Evolutionary conservation across 2,329 filamentous ascomycete species (phyloP).

Genomic region (Dryadomyces quercivorus): DNA sequence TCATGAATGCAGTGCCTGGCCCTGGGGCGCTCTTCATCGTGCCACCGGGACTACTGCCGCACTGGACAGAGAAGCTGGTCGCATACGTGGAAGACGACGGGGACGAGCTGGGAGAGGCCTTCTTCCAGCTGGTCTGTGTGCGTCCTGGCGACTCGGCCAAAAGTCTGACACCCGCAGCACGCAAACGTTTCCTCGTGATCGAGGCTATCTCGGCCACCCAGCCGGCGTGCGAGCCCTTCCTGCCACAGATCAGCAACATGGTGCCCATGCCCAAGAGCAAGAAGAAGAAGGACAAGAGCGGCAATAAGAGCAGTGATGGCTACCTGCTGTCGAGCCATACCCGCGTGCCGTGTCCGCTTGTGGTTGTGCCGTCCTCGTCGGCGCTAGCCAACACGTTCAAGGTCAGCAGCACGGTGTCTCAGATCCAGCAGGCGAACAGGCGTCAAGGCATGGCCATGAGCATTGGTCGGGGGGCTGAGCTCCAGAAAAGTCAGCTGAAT

Average conservation of each 20-base stretch:
- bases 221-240: neutral
- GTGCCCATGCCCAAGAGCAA: neutral
- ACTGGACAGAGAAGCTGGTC: neutral
- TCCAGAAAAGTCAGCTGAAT: neutral
- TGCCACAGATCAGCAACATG: neutral
- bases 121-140: constrained; percentile 1
- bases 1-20: neutral
- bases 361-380: neutral
- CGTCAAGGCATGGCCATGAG: neutral
- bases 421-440: neutral
- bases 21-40: neutral
- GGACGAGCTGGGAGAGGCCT: neutral
- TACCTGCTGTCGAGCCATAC: neutral
- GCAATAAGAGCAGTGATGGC: neutral
- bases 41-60: neutral
- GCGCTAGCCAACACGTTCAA: neutral
- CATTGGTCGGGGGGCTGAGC: neutral
- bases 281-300: neutral
- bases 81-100: neutral
- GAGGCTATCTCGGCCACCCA: neutral
- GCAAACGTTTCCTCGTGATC: neutral
- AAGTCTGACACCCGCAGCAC: neutral
- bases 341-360: neutral
- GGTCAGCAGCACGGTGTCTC: neutral
- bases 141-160: neutral